These are phyloP conservation scores for Phytophthora capsici DNA, from an alignment of 352 stramenopile species.

Conservation along the genomic window DNA sequence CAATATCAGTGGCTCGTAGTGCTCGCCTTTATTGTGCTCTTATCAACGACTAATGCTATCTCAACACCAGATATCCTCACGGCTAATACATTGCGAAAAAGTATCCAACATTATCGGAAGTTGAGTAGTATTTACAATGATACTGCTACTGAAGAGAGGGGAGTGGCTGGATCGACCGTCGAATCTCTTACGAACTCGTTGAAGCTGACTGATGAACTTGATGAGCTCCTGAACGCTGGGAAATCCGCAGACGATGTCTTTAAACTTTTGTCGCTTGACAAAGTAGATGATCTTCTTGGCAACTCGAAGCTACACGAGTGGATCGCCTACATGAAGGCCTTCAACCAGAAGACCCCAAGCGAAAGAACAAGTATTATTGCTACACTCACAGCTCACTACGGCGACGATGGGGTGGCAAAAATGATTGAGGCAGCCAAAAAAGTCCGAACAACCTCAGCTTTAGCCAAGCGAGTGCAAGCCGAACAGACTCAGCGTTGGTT, in stretches of 20 bases:
- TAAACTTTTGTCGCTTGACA: conserved; percentile 7
- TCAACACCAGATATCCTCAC: no score
- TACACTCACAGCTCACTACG: conserved; percentile 17
- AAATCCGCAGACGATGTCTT: not conserved
- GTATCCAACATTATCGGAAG: no score
- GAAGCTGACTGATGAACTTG: conserved; percentile 9
- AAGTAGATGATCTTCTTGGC: conserved; percentile 5
- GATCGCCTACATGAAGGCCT: conserved; percentile 24
- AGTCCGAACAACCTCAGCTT: not conserved
- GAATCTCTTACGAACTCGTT: conserved; percentile 4
- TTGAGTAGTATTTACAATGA: no score
- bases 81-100: no score
- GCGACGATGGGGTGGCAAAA: conserved; percentile 15
- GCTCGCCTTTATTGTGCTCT: not conserved
- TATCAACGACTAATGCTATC: not conserved
- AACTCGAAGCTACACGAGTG: conserved; percentile 6
- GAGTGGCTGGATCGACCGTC: not conserved
- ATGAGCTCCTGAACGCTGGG: conserved; percentile 6
- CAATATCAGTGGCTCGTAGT: not conserved
- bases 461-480: conserved; percentile 6
- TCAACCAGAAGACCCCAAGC: conserved; percentile 13
- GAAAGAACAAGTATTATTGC: conserved; percentile 8
- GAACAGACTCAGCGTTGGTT: conserved; percentile 10
- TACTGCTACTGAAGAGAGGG: conserved; percentile 3
- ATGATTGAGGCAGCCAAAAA: conserved; percentile 22